phyloP scores from a whole-genome alignment of 2,329 filamentous ascomycete species.

The Orbilia ellipsospora region DNA sequence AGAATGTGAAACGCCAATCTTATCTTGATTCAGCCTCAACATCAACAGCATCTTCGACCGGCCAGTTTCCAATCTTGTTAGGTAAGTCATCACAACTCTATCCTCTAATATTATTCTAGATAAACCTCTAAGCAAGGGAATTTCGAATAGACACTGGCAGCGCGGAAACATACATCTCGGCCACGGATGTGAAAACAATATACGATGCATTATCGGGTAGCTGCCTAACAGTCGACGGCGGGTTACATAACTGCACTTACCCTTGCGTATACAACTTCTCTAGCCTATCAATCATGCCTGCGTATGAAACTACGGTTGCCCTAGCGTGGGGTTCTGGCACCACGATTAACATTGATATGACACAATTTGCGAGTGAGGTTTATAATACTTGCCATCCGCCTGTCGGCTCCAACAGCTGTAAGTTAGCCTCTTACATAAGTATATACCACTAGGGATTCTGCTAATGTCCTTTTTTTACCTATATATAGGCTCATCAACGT shows the following conservation, averaged over 20 bases:
- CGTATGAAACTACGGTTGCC: constrained; percentile 25
- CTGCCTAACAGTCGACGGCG: constrained; percentile 36
- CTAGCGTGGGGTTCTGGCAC: constrained; percentile 28
- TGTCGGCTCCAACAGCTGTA: constrained; percentile 18
- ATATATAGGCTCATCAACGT: constrained; percentile 39
- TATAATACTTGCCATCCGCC: constrained; percentile 36
- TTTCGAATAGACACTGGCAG: constrained; percentile 31
- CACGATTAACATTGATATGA: constrained; percentile 37
- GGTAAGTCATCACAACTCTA: constrained; percentile 1
- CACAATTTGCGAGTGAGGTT: constrained; percentile 33
- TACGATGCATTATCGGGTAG: constrained; percentile 45
- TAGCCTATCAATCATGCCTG: constrained; percentile 31
- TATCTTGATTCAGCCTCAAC: too few species aligned
- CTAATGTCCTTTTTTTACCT: too few species aligned
- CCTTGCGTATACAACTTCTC: constrained; percentile 38
- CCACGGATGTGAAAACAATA: constrained; percentile 38
- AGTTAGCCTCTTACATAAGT: constrained; percentile 1
- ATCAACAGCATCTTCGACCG: background rate
- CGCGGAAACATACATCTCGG: constrained; percentile 33
- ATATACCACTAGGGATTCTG: background rate
- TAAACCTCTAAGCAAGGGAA: too few species aligned
- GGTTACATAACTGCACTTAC: constrained; percentile 48
- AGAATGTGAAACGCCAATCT: too few species aligned
- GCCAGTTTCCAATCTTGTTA: constrained; percentile 27
- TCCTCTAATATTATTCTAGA: too few species aligned